Percentiles rank a stretch among this genome's conserved stretches.
Conservation (phyloP, 495 filamentous ascomycete species). For the Hypoxylon subgilvum region DNA sequence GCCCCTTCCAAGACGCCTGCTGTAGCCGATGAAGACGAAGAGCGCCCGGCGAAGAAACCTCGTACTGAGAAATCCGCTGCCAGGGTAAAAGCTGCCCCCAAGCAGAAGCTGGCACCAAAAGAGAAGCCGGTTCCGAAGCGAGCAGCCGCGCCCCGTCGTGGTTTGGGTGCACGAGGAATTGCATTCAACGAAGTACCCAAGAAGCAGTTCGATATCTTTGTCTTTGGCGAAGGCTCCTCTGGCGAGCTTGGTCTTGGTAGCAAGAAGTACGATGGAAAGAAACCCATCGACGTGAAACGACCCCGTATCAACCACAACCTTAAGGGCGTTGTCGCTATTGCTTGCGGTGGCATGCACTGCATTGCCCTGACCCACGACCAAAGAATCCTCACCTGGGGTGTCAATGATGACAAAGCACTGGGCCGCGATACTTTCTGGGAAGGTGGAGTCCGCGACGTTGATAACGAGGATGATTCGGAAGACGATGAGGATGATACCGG, state of each 20-base stretch:
- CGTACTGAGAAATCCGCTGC: not conserved
- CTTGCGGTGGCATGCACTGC: slow-evolving; percentile 71
- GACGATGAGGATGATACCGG: slow-evolving; percentile 56
- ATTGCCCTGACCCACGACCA: slow-evolving; percentile 69
- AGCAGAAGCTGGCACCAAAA: not conserved
- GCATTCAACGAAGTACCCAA: slow-evolving; percentile 51
- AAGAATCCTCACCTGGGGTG: slow-evolving; percentile 72
- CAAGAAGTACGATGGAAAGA: slow-evolving; percentile 52
- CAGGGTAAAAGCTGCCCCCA: slow-evolving; percentile 8
- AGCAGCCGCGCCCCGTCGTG: not conserved
- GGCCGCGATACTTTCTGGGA: slow-evolving; percentile 66
- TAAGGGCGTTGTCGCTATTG: slow-evolving; percentile 64
- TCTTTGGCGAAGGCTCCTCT: slow-evolving; percentile 61
- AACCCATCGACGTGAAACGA: slow-evolving; percentile 61
- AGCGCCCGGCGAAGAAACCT: not conserved
- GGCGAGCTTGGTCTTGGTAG: slow-evolving; percentile 62
- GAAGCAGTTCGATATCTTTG: slow-evolving; percentile 56
- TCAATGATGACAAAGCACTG: slow-evolving; percentile 71
- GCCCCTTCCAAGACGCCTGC: not conserved
- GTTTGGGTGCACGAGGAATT: slow-evolving; percentile 22
- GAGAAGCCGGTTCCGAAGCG: not conserved
- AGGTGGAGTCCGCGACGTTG: slow-evolving; percentile 58
- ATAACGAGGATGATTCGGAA: slow-evolving; percentile 51
- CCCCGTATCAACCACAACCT: slow-evolving; percentile 61
- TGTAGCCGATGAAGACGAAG: not conserved